Evolutionary conservation across 2,329 filamentous ascomycete species (phyloP).

Genomic region (Volutella citrinella): DNA sequence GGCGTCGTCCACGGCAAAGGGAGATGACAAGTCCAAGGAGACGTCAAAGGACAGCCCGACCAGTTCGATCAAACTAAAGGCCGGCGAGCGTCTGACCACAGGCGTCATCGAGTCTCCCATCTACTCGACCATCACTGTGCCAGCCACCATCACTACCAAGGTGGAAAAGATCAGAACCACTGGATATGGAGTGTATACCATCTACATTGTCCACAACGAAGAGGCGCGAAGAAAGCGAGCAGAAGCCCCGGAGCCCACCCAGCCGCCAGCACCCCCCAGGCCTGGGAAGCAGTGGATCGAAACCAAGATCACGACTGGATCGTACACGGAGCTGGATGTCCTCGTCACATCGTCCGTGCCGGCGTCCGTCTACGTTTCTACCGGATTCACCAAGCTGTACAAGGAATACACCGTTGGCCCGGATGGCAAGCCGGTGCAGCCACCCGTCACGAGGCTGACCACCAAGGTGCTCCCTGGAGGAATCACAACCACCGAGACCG

Average conservation of each 20-base stretch:
- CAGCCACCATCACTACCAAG: slow-evolving; percentile 4
- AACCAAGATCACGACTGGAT: too few species aligned
- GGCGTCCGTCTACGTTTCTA: too few species aligned
- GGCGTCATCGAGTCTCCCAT: slow-evolving; percentile 12
- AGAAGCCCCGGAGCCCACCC: not conserved
- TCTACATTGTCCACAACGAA: too few species aligned
- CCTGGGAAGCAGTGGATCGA: too few species aligned
- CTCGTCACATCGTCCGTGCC: too few species aligned
- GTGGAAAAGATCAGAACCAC: slow-evolving; percentile 3
- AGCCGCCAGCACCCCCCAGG: too few species aligned
- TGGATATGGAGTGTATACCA: slow-evolving; percentile 4
- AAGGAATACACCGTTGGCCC: slow-evolving; percentile 7
- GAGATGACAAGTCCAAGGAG: not conserved
- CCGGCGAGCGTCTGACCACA: slow-evolving; percentile 7
- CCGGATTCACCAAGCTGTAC: not conserved
- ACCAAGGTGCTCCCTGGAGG: slow-evolving; percentile 13
- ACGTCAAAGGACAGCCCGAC: not conserved
- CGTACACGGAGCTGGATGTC: too few species aligned
- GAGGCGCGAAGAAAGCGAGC: too few species aligned
- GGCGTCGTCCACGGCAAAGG: slow-evolving; percentile 1
- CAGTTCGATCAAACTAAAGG: slow-evolving; percentile 1
- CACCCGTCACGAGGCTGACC: slow-evolving; percentile 9
- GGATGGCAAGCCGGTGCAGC: slow-evolving; percentile 8
- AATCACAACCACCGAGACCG: slow-evolving; percentile 16
- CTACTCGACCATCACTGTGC: slow-evolving; percentile 12